A percentile compares a stretch with the other conserved stretches of the same genome.
Evolutionary conservation across 2,329 filamentous ascomycete genomes (phyloP).

Genomic region (Verticillium tricorpus): DNA sequence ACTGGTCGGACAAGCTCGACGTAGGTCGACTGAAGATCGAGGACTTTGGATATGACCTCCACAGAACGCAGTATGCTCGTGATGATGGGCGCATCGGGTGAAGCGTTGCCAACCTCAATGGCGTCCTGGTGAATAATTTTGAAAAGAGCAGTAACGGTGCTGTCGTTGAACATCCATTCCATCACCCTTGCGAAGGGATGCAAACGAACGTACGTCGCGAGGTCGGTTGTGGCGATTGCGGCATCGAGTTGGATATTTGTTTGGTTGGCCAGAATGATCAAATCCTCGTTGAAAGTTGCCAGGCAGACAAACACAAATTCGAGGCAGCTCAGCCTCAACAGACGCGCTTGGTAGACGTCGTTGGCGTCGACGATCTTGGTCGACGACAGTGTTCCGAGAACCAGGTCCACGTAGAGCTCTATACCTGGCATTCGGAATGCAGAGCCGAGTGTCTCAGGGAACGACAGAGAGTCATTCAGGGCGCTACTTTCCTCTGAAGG

Average conservation of each 20-base stretch:
- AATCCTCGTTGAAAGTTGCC: conserved; percentile 86
- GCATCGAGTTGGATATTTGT: conserved; percentile 71
- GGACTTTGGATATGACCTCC: conserved; percentile 74
- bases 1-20: conserved; percentile 80
- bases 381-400: conserved; percentile 73
- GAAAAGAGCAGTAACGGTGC: conserved; percentile 76
- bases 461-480: conserved; percentile 73
- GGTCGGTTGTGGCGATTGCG: conserved; percentile 67
- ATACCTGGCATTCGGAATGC: conserved; percentile 76
- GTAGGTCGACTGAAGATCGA: conserved; percentile 88
- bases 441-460: conserved; percentile 79
- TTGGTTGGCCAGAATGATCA: conserved; percentile 79
- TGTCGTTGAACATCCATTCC: conserved; percentile 97
- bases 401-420: conserved; percentile 89
- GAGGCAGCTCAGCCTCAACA: conserved; percentile 76
- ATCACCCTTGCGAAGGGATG: conserved; percentile 94
- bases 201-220: conserved; percentile 75
- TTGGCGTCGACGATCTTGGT: conserved; percentile 60
- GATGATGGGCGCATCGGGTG: conserved; percentile 76
- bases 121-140: conserved; percentile 72
- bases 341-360: conserved; percentile 64
- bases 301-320: conserved; percentile 79
- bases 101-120: conserved; percentile 64
- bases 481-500: conserved; percentile 58
- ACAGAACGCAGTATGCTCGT: conserved; percentile 75